These are phyloP conservation scores for Hemerocallis citrina DNA, from an alignment of 106 monocot genomes.

Conservation along the genomic window DNA sequence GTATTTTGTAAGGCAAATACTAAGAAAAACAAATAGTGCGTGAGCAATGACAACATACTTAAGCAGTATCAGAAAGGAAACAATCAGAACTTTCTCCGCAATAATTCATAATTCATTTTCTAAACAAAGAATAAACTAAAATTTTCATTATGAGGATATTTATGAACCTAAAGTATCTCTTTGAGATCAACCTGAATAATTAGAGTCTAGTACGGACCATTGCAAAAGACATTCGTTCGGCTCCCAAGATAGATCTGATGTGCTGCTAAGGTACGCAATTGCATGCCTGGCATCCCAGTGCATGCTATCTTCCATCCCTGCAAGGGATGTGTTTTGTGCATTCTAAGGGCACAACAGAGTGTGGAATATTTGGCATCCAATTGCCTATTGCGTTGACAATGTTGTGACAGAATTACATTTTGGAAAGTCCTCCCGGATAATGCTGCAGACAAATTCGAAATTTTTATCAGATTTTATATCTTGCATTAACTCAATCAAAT, in stretches of 20 bases:
- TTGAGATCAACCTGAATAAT: slow-evolving; percentile 21
- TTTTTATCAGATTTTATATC: slow-evolving; percentile 41
- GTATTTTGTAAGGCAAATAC: neutral
- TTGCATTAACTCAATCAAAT: slow-evolving; percentile 4
- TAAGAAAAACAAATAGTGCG: neutral
- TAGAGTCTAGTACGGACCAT: slow-evolving; percentile 73
- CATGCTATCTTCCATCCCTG: slow-evolving; percentile 41
- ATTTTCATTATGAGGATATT: neutral
- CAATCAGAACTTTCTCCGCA: neutral
- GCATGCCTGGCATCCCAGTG: slow-evolving; percentile 36
- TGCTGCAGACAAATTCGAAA: slow-evolving; percentile 72
- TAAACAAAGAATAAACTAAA: neutral
- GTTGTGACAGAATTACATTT: slow-evolving; percentile 35
- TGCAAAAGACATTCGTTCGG: slow-evolving; percentile 48
- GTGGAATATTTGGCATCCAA: slow-evolving; percentile 27
- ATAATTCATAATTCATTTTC: neutral
- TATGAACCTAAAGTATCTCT: slow-evolving; percentile 6
- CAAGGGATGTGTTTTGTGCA: slow-evolving; percentile 23
- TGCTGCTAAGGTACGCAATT: slow-evolving; percentile 28
- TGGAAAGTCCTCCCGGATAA: slow-evolving; percentile 44
- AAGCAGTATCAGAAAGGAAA: no score
- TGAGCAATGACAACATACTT: no score
- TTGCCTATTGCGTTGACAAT: slow-evolving; percentile 40
- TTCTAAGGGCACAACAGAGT: slow-evolving; percentile 29
- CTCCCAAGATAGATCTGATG: slow-evolving; percentile 24